Conservation (phyloP, 768 basidiomycete genomes). For the Boletus rex-veris region DNA sequence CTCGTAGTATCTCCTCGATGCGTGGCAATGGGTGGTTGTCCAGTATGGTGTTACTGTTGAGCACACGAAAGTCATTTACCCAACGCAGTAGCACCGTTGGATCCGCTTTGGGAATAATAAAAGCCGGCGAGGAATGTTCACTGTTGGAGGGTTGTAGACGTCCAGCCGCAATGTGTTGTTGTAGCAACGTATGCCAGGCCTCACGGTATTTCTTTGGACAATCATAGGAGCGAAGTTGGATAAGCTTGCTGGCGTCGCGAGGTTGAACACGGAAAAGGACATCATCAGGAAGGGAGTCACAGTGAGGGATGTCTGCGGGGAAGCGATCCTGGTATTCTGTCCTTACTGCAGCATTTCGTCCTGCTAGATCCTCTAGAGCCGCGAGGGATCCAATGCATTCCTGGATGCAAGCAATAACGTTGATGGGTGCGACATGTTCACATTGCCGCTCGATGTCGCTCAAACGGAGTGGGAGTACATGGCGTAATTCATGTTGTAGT, state of each 20-base stretch:
- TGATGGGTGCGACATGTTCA: neutral
- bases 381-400: neutral
- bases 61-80: constrained; percentile 29
- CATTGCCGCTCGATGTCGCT: no score
- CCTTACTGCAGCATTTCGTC: neutral
- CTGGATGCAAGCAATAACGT: neutral
- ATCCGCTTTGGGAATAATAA: constrained; percentile 37
- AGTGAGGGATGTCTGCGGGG: constrained; percentile 24
- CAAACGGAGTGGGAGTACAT: no score
- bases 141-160: constrained; percentile 28
- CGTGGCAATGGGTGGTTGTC: constrained; percentile 19
- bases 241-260: constrained; percentile 21
- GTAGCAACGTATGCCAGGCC: constrained; percentile 31
- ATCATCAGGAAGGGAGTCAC: constrained; percentile 18
- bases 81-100: constrained; percentile 14
- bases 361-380: neutral
- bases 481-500: no score
- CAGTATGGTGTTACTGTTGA: constrained; percentile 23
- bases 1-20: constrained; percentile 17
- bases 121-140: constrained; percentile 32
- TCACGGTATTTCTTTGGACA: constrained; percentile 34
- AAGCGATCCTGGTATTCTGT: constrained; percentile 20
- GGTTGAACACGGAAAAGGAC: constrained; percentile 23
- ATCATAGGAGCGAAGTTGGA: constrained; percentile 21
- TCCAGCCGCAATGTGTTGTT: constrained; percentile 34